Percentiles rank a stretch among this genome's conserved stretches.
Conservation (phyloP, 129 eudicot species). For the Cynara cardunculus region DNA sequence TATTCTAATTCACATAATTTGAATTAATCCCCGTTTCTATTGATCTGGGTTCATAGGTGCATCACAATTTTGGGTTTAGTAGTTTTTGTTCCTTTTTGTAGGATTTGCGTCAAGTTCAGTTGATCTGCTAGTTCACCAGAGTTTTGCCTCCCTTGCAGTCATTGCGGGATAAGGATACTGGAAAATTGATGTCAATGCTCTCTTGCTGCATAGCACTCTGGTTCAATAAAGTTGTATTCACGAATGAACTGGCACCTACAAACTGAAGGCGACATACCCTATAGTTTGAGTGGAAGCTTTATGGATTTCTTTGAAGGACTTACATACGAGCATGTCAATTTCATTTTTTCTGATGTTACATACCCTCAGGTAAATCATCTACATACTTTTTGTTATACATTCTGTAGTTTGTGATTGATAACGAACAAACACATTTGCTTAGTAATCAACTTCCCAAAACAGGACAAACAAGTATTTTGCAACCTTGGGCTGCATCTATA, state of each 20-base stretch:
- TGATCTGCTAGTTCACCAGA: conserved; percentile 13
- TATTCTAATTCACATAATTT: background rate
- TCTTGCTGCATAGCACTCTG: conserved; percentile 6
- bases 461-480: background rate
- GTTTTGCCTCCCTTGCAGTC: conserved; percentile 10
- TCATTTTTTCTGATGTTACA: conserved; percentile 69
- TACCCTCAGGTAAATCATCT: conserved; percentile 55
- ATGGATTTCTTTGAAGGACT: conserved; percentile 92
- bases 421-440: background rate
- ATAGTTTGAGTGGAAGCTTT: conserved; percentile 53
- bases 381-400: background rate
- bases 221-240: conserved; percentile 9
- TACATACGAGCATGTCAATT: conserved; percentile 89
- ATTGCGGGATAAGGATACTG: background rate
- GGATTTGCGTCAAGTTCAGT: conserved; percentile 17
- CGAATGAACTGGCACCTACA: conserved; percentile 47
- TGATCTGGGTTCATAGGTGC: conserved; percentile 13
- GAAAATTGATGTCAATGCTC: conserved; percentile 3
- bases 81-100: conserved; percentile 16
- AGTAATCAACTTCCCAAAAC: background rate
- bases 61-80: background rate
- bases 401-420: background rate
- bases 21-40: background rate
- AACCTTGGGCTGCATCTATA: background rate
- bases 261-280: conserved; percentile 42